phyloP scores from a whole-genome alignment of 345 rosid genomes.

The Carallia pectinifolia region DNA sequence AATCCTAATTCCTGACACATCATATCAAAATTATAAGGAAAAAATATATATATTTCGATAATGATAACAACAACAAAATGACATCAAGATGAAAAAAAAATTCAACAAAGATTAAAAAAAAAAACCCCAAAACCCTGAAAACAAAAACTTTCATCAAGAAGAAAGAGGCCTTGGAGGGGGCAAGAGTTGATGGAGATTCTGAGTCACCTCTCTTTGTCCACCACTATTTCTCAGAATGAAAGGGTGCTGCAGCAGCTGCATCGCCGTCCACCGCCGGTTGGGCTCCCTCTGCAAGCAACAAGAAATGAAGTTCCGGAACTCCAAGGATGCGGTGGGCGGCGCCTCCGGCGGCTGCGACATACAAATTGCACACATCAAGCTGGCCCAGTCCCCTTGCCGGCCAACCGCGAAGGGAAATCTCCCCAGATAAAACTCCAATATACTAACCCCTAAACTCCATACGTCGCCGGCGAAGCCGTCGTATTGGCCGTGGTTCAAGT shows the following conservation, averaged over 20 bases:
- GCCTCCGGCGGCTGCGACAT: conserved; percentile 87
- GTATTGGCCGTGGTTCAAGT: conserved; percentile 79
- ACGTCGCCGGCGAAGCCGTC: conserved; percentile 82
- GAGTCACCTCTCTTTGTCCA: conserved; percentile 41
- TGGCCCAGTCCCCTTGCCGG: conserved; percentile 93
- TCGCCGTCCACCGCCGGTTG: conserved; percentile 52
- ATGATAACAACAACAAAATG: conserved; percentile 4
- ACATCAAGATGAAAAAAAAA: neutral
- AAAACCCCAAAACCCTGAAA: neutral
- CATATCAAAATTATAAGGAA: conserved; percentile 4
- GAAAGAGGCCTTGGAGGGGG: conserved; percentile 60
- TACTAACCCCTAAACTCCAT: conserved; percentile 92
- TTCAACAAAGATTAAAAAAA: neutral
- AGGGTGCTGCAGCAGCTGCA: conserved; percentile 66
- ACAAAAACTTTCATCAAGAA: neutral
- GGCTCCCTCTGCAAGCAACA: conserved; percentile 94
- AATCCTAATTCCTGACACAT: conserved; percentile 4
- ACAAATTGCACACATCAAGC: conserved; percentile 89
- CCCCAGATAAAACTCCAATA: conserved; percentile 81
- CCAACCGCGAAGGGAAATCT: conserved; percentile 72
- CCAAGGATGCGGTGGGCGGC: conserved; percentile 59
- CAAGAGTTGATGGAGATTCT: conserved; percentile 63
- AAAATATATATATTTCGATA: too few species aligned
- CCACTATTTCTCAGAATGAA: conserved; percentile 50
- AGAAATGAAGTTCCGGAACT: conserved; percentile 66